Evolutionary conservation across 2,329 filamentous ascomycete species (phyloP).

Genomic region (Graphiopsis chlorocephala): DNA sequence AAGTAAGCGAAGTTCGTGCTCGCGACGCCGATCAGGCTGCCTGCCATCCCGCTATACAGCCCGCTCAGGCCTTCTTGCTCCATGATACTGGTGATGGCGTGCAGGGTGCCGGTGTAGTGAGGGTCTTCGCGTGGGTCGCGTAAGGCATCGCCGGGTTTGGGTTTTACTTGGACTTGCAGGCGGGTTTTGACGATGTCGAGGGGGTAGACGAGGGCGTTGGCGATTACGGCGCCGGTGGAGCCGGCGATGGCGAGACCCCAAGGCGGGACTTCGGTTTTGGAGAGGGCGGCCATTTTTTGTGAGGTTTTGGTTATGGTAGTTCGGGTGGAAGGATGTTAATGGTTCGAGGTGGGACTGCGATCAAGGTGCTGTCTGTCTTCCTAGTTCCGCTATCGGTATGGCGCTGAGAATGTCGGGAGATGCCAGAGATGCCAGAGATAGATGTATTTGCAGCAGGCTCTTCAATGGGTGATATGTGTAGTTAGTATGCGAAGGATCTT

Average conservation of each 20-base stretch:
- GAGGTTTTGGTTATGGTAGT: too few relatives aligned
- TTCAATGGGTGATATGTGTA: not conserved
- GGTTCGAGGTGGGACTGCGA: not conserved
- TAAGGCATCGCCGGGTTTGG: slow-evolving; percentile 43
- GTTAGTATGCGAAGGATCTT: not conserved
- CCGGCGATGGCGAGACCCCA: slow-evolving; percentile 93
- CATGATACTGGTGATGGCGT: slow-evolving; percentile 83
- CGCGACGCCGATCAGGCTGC: slow-evolving; percentile 83
- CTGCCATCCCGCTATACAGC: slow-evolving; percentile 84
- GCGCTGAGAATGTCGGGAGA: not conserved
- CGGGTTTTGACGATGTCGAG: slow-evolving; percentile 97
- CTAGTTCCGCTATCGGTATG: not conserved
- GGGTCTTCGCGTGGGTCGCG: slow-evolving; percentile 50
- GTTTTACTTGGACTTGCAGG: slow-evolving; percentile 88
- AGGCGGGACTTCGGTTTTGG: slow-evolving; percentile 66
- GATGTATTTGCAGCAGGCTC: not conserved
- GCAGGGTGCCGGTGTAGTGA: slow-evolving; percentile 83
- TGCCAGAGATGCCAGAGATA: too few relatives aligned
- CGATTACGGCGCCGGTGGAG: slow-evolving; percentile 86
- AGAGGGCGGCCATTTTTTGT: slow-evolving; percentile 28
- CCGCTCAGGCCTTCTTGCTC: slow-evolving; percentile 76
- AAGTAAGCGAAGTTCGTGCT: slow-evolving; percentile 99
- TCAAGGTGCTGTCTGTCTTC: not conserved
- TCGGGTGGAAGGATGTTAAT: not conserved
- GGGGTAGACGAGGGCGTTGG: slow-evolving; percentile 93